These are phyloP conservation scores for Golubevia pallescens DNA, from an alignment of 1,284 basidiomycete genomes.

Conservation along the genomic window DNA sequence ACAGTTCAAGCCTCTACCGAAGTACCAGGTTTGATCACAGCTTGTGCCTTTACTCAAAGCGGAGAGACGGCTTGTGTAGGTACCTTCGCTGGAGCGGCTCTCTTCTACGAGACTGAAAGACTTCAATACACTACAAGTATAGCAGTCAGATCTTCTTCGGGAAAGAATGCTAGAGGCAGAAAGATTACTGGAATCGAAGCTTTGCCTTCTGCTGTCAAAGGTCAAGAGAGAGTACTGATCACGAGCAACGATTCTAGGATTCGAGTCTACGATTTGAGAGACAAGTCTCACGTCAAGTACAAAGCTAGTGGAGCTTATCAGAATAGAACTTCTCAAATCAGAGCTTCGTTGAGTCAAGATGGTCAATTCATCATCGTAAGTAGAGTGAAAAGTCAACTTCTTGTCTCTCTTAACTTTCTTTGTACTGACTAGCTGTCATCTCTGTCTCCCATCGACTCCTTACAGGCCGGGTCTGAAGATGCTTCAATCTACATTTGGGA, in stretches of 20 bases:
- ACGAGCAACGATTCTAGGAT: conserved; percentile 65
- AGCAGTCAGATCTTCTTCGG: conserved; percentile 51
- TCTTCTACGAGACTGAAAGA: conserved; percentile 56
- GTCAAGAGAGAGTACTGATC: conserved; percentile 58
- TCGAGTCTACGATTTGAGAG: conserved; percentile 56
- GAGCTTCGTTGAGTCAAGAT: conserved; percentile 56
- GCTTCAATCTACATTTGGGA: conserved; percentile 40
- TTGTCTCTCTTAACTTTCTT: too few species aligned
- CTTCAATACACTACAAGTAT: conserved; percentile 49
- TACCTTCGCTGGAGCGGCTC: conserved; percentile 53
- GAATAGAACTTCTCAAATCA: conserved; percentile 57
- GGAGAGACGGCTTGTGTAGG: conserved; percentile 61
- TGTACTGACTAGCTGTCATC: too few species aligned
- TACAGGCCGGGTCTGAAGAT: conserved; percentile 63
- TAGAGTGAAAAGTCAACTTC: too few species aligned
- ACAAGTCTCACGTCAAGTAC: conserved; percentile 37
- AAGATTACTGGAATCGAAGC: conserved; percentile 65
- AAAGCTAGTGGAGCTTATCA: conserved; percentile 28
- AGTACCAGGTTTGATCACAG: conserved; percentile 64
- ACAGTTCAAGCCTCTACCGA: conserved; percentile 19
- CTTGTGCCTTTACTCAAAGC: conserved; percentile 58
- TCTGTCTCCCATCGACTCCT: too few species aligned
- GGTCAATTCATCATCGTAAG: conserved; percentile 56
- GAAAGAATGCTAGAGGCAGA: conserved; percentile 57
- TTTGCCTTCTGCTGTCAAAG: conserved; percentile 21